These are phyloP conservation scores for Quercus glauca DNA, from an alignment of 306 rosid species.

Conservation along the genomic window DNA sequence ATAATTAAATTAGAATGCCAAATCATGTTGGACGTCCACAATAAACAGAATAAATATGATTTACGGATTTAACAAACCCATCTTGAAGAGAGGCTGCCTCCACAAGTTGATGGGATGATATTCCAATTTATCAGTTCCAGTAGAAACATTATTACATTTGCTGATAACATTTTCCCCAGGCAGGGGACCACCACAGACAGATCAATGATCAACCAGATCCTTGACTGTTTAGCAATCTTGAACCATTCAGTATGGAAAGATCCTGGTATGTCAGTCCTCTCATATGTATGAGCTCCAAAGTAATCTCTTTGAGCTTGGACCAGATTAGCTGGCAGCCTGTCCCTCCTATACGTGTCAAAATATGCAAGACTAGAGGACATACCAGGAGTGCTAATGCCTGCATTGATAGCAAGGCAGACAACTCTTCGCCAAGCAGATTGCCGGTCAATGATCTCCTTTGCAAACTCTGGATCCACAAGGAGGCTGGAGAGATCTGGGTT, in stretches of 20 bases:
- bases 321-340: conserved; percentile 60
- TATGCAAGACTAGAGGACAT: conserved; percentile 96
- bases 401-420: conserved; percentile 82
- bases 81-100: background rate
- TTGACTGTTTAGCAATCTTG: conserved; percentile 34
- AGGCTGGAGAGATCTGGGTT: conserved; percentile 76
- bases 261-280: conserved; percentile 32
- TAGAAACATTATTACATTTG: background rate
- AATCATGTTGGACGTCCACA: background rate
- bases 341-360: conserved; percentile 77
- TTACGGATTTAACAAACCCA: background rate
- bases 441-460: conserved; percentile 77
- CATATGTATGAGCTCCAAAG: conserved; percentile 40
- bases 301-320: conserved; percentile 46
- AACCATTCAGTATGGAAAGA: conserved; percentile 44
- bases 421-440: conserved; percentile 88
- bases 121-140: background rate
- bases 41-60: background rate
- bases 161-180: background rate
- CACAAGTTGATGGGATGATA: background rate
- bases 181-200: background rate
- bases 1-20: background rate
- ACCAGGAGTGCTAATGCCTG: conserved; percentile 87
- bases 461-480: conserved; percentile 90
- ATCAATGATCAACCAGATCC: conserved; percentile 8